phyloP scores from a whole-genome alignment of 768 basidiomycete species.

The Saitozyma sp. region DNA sequence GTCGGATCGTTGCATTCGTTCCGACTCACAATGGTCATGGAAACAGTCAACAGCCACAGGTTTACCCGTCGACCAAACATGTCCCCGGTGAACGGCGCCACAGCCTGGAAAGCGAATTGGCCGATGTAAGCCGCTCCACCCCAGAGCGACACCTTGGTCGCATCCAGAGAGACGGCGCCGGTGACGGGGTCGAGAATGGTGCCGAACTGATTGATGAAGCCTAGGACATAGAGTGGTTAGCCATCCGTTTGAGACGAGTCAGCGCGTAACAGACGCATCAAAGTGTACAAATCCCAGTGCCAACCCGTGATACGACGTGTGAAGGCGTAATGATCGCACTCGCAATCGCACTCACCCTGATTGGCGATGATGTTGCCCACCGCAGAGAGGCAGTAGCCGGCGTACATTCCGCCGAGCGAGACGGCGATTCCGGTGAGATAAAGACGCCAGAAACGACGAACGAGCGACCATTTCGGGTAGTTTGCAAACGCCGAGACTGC shows the following conservation, averaged over 20 bases:
- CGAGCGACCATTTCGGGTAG: not conserved
- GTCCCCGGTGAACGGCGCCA: conserved; percentile 18
- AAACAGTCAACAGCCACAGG: conserved; percentile 13
- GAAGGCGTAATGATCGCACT: no score
- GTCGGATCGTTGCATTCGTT: not conserved
- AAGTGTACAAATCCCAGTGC: no score
- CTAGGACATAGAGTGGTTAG: conserved; percentile 15
- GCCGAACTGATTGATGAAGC: conserved; percentile 10
- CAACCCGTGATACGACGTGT: no score
- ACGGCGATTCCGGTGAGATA: conserved; percentile 2
- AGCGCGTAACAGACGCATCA: not conserved
- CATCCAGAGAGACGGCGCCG: conserved; percentile 9
- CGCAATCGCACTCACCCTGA: conserved; percentile 8
- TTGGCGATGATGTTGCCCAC: conserved; percentile 15
- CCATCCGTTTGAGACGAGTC: conserved; percentile 2
- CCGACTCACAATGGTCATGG: conserved; percentile 9
- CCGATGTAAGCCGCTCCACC: conserved; percentile 6
- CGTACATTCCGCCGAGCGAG: conserved; percentile 6
- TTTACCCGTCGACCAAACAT: conserved; percentile 15
- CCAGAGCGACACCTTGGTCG: conserved; percentile 27
- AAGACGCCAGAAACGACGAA: conserved; percentile 10
- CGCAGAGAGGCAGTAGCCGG: conserved; percentile 5
- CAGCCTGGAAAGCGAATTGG: conserved; percentile 7
- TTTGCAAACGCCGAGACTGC: conserved; percentile 4
- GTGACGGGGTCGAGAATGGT: conserved; percentile 10